Base-by-base conservation (phyloP, 2,329 filamentous ascomycete species). In the Colletotrichum sp. region DNA sequence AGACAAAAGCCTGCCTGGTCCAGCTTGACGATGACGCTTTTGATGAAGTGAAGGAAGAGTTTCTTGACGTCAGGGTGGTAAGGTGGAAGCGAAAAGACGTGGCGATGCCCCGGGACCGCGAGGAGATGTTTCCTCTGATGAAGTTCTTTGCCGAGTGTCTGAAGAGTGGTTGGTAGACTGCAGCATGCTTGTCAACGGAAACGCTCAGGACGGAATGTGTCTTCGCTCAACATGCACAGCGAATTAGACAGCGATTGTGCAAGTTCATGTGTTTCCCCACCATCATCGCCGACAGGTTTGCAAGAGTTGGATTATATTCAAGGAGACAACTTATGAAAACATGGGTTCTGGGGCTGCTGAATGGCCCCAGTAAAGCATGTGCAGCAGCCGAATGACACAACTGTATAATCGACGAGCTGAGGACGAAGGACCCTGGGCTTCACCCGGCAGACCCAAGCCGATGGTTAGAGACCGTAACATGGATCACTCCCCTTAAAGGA, bases 71-170 rank as follows among this genome's bases (percentile, higher is more conserved):
- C 26, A 89, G 92, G 83, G 88, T 93, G 78, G 92, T 92, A 72
- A 91, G 91, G 80, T 97, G 95, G 92, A 90, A 89, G 81, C 92
- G 93, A 81, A 84, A 83, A 4, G 94, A 93, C 7, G 95, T 98
- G 83, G 90, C 90, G 2, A 98, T 98, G 96, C 95, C 96, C n/a
- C 87, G 89, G 62, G 93, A 90, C 82, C 89, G 94, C 69, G 95
- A 98, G 13, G 96, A 99, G 88, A 96, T 98, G 90, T 82, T 96
- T 80, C 96, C 96, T 1, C 90, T 98, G 76, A 98, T 98, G 95
- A 92, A 94, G 81, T 98, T 93, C 80, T 90, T 96, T 80, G 93
- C 93, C 0, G 90, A 93, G 67, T 89, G 93, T 80, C 84, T 97
- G 79, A 80, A 80, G 66, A 79, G 77, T 26, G 81, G 79, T 13